Evolutionary conservation across 2,329 filamentous ascomycete species (phyloP), one percentile per base, ranked within the genome.

Genomic region (Parascedosporium putredinis): DNA sequence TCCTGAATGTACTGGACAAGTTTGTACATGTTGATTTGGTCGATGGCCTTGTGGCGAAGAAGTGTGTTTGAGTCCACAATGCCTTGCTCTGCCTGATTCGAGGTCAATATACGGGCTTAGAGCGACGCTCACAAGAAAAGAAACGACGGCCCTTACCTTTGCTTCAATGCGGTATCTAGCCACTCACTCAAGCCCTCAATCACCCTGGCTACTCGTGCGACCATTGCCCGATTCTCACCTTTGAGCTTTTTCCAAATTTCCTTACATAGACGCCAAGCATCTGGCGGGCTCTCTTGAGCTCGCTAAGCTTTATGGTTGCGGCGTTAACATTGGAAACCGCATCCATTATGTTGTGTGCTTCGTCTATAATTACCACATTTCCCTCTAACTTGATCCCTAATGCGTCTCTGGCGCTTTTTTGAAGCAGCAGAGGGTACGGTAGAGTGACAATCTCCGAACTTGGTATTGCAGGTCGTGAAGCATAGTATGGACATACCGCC

Each of bases 291-390:
- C 77, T 75, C 46, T 79, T 79, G 16, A 97, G 70, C 54, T 96
- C 89, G 23, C 70, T 70, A 3, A 95, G 69, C 2, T 79, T 79
- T 18, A 97, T 75, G 31, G 86, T 80, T 0, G 88, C 80, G 0
- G 90, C 90, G 62, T 96, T 83, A 29, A 95, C 93, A 43, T 83
- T 84, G 14, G 88, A 79, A 43, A 98, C 88, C 0, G 91, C 89
- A 63, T 96, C 90, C 84, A 96, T 95, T 48, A 98, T 78, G 60
- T 98, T 98, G 63, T 98, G 93, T 0, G 93, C 93, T 69, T 98
- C 93, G 57, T 98, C 93, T 45, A 98, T 87, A 23, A 98, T 86
- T n/a, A 98, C 82, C 0, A 98, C 74, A 59, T 95, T 93, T 4
- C 83, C 81, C 58, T 94, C 89, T 7, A 98, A 67, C 22, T 85